Conservation (phyloP, 352 stramenopile species). For the Pythium myriotylum region DNA sequence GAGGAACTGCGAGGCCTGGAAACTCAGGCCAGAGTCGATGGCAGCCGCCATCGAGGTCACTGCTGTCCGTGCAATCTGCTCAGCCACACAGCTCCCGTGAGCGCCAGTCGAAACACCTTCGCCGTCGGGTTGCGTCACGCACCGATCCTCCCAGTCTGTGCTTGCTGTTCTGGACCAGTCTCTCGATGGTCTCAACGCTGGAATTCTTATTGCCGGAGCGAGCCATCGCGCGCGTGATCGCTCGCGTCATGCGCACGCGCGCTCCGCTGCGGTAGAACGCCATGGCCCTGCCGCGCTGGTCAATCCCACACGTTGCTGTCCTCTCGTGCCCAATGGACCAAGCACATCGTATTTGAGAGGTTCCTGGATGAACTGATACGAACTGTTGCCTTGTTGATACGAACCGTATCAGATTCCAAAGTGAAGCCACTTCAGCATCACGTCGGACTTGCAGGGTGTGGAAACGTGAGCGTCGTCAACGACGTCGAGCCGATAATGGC, state of each 20-base stretch:
- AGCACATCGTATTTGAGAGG: conserved; percentile 22
- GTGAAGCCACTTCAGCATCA: conserved; percentile 32
- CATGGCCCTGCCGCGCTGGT: conserved; percentile 33
- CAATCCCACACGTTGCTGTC: conserved; percentile 23
- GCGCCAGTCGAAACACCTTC: neutral
- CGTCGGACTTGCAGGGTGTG: conserved; percentile 15
- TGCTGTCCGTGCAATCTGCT: conserved; percentile 53
- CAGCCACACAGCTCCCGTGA: neutral
- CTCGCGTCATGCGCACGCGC: conserved; percentile 67
- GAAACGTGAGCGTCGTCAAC: neutral
- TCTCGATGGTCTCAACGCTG: conserved; percentile 54
- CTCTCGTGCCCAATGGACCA: conserved; percentile 22
- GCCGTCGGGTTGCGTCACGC: conserved; percentile 25
- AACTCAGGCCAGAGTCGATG: conserved; percentile 56
- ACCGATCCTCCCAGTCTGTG: conserved; percentile 68
- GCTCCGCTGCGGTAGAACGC: conserved; percentile 67
- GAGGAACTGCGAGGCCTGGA: conserved; percentile 68
- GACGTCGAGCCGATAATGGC: neutral
- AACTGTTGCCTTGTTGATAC: neutral
- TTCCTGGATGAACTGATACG: neutral
- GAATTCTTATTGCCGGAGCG: conserved; percentile 52
- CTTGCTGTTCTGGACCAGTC: conserved; percentile 64
- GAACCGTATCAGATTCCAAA: conserved; percentile 18
- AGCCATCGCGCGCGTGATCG: conserved; percentile 59
- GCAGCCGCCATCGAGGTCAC: conserved; percentile 45